phyloP scores from a whole-genome alignment of 805 yeast genomes.

The Metahyphopichia silvanorum region DNA sequence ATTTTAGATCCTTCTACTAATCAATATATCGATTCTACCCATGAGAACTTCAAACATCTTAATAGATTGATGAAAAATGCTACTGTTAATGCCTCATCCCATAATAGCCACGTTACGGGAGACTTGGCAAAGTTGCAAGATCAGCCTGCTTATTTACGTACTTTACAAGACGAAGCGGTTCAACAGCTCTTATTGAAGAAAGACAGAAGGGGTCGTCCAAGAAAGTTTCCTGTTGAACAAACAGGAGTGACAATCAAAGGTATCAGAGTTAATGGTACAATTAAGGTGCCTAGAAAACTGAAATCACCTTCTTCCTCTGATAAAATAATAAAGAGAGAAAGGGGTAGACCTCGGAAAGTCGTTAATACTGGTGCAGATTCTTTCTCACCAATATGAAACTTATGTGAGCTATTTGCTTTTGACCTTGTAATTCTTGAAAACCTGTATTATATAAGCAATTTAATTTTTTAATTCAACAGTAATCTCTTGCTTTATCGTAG shows the following conservation, averaged over 20 bases:
- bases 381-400: no score
- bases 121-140: conserved; percentile 18
- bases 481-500: no score
- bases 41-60: conserved; percentile 39
- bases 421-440: no score
- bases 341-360: conserved; percentile 12
- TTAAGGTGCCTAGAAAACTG: conserved; percentile 12
- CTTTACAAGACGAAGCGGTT: conserved; percentile 29
- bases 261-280: conserved; percentile 35
- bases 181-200: conserved; percentile 35
- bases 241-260: conserved; percentile 44
- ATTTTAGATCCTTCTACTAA: conserved; percentile 41
- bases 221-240: conserved; percentile 47
- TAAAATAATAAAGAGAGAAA: conserved; percentile 9
- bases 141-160: conserved; percentile 28
- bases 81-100: not conserved
- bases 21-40: conserved; percentile 37
- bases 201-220: conserved; percentile 48
- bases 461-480: no score
- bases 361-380: no score
- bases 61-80: conserved; percentile 20
- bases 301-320: conserved; percentile 4
- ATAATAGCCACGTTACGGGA: conserved; percentile 3
- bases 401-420: no score
- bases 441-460: no score